These are phyloP conservation scores for Calonectria pauciramosa DNA, from an alignment of 2,329 filamentous ascomycete species.

Conservation along the genomic window DNA sequence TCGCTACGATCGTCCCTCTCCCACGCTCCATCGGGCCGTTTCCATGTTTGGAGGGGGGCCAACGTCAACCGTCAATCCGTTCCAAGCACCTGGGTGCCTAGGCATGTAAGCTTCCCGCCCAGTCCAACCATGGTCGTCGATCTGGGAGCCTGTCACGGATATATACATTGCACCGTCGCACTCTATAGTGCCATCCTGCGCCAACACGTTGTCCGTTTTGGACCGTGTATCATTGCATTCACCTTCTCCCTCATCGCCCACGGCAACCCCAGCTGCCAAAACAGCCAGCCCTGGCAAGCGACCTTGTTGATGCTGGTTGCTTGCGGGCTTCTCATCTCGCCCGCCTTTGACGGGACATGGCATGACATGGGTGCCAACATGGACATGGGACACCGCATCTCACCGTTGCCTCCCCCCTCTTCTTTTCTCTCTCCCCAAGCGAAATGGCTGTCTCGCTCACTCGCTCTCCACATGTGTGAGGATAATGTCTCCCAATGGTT, in stretches of 20 bases:
- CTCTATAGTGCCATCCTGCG: constrained; percentile 3
- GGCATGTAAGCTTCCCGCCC: constrained; percentile 6
- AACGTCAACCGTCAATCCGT: constrained; percentile 10
- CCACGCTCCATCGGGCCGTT: constrained; percentile 28
- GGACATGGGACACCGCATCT: constrained; percentile 11
- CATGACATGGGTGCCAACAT: constrained; percentile 8
- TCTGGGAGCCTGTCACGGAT: constrained; percentile 6
- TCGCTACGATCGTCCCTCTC: background rate
- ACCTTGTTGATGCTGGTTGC: background rate
- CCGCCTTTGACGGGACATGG: background rate
- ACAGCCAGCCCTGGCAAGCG: background rate
- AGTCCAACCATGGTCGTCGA: background rate
- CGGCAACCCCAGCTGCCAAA: constrained; percentile 20
- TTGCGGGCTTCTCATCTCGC: constrained; percentile 16
- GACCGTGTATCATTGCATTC: background rate
- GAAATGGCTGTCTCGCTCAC: constrained; percentile 11
- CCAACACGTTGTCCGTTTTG: background rate
- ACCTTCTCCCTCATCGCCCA: constrained; percentile 15
- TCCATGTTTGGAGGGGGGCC: constrained; percentile 9
- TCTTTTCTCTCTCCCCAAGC: constrained; percentile 10
- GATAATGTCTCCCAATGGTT: constrained; percentile 12
- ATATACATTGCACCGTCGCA: constrained; percentile 7
- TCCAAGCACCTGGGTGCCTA: constrained; percentile 15
- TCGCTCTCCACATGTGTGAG: constrained; percentile 12
- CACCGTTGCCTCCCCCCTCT: constrained; percentile 13